Base-by-base conservation (phyloP, 139 green algal genomes). In the Tetradesmus obliquus region DNA sequence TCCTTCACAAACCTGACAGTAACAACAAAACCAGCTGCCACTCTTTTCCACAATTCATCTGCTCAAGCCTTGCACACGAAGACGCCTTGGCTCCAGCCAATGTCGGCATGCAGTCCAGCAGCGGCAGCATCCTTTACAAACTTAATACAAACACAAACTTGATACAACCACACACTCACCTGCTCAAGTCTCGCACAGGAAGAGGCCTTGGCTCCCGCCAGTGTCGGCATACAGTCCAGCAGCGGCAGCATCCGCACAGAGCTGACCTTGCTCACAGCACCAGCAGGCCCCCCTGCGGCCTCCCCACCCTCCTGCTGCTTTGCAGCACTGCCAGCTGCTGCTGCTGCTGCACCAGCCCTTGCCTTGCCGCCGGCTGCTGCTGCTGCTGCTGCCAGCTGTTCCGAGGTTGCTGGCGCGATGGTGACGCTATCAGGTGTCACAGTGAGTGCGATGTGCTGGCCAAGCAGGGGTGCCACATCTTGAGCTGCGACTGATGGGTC, bases 71-170 rank as follows among this genome's bases (percentile, higher is more conserved):
- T 2, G 92, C 97, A 86, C 98, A 99, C 13, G 95, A 95, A 1
- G 96, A 95, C 0, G 97, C 96, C 94, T 99, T 99, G 84, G 97
- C 92, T 22, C 98, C 98, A 62, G 93, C 97, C 17, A 85, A 96
- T 2, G 66, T 92, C 0, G 84, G 54, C 3, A 71, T 93, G 19
- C 96, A 96, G 22, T 97, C 90, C 13, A 87, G 76, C 87, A 98
- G 91, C 0, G 94, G 93, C 22, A 98, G 74, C 57, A 98, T 6
- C 66, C 66, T n/a, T 24, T 3, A 3, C 62, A 24, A 76, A 17
- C n/a, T 5, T 19, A 66, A 66, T 13, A 7, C 57, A 66, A 9
- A 66, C 57, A 66, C 57, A 66, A 66, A 66, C 8, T 9, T 7
- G 57, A 7, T 66, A 13, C 57, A 4, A 6, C n/a, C 13, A 76